Evolutionary conservation across 805 yeast genomes (phyloP).

Genomic region (Kazachstania viticola): DNA sequence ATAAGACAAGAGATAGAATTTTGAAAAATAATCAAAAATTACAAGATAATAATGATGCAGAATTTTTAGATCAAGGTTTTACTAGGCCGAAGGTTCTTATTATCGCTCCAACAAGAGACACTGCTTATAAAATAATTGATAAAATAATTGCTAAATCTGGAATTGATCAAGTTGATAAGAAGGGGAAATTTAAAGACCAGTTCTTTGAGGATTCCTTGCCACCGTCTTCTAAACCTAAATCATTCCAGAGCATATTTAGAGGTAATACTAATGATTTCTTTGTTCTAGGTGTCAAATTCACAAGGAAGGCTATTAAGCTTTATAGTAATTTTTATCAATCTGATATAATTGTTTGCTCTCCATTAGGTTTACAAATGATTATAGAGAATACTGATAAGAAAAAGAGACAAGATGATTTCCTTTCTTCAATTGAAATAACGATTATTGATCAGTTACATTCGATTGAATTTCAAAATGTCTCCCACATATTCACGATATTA

Average conservation of each 20-base stretch:
- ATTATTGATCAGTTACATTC: conserved; percentile 78
- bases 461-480: conserved; percentile 87
- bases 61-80: conserved; percentile 85
- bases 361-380: conserved; percentile 75
- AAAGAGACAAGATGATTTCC: conserved; percentile 64
- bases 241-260: conserved; percentile 64
- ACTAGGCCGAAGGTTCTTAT: conserved; percentile 84
- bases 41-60: conserved; percentile 39
- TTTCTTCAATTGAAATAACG: conserved; percentile 78
- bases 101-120: conserved; percentile 71
- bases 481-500: conserved; percentile 62
- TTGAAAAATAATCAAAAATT: conserved; percentile 59
- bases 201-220: conserved; percentile 44
- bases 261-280: conserved; percentile 92
- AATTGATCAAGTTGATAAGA: conserved; percentile 68
- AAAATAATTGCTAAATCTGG: conserved; percentile 52
- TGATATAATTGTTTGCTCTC: conserved; percentile 83
- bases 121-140: conserved; percentile 59
- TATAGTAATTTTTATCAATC: conserved; percentile 76
- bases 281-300: conserved; percentile 80
- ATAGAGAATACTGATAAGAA: conserved; percentile 49
- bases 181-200: conserved; percentile 59
- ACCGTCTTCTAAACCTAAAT: conserved; percentile 58
- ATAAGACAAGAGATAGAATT: conserved; percentile 78
- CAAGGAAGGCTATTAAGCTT: conserved; percentile 75